phyloP scores from a whole-genome alignment of 2,329 filamentous ascomycete species.

The Beauveria medogensis region DNA sequence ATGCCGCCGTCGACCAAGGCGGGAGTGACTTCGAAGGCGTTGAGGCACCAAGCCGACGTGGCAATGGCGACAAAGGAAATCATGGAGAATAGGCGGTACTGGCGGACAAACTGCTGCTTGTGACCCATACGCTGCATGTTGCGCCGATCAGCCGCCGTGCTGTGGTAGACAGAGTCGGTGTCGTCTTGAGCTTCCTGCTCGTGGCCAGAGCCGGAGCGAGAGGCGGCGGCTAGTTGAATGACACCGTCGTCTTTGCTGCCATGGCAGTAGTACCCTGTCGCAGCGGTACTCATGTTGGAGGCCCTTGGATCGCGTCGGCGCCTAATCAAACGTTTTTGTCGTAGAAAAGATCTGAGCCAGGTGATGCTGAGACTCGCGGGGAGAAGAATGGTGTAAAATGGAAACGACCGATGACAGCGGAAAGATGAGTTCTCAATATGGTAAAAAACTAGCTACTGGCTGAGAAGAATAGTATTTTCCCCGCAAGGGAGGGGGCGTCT shows the following conservation, averaged over 20 bases:
- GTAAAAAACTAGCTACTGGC: too few relatives aligned
- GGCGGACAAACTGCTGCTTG: constrained; percentile 9
- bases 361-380: neutral
- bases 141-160: neutral
- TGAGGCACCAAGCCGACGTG: constrained; percentile 5
- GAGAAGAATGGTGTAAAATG: too few relatives aligned
- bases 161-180: neutral
- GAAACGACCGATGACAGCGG: too few relatives aligned
- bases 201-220: neutral
- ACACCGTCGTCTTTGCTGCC: neutral
- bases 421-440: too few relatives aligned
- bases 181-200: neutral
- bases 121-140: constrained; percentile 11
- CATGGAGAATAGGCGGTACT: constrained; percentile 10
- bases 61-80: constrained; percentile 9
- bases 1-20: constrained; percentile 9
- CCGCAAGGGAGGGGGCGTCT: too few relatives aligned
- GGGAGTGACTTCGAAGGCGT: constrained; percentile 5
- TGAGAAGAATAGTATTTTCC: too few relatives aligned
- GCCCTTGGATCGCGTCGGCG: neutral
- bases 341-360: neutral
- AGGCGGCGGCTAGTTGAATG: neutral
- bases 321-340: neutral
- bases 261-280: neutral
- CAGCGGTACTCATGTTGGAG: neutral